Percentiles rank a stretch among this genome's conserved stretches.
Evolutionary conservation across 768 basidiomycete species (phyloP).

Genomic region (Dioszegia crocea): DNA sequence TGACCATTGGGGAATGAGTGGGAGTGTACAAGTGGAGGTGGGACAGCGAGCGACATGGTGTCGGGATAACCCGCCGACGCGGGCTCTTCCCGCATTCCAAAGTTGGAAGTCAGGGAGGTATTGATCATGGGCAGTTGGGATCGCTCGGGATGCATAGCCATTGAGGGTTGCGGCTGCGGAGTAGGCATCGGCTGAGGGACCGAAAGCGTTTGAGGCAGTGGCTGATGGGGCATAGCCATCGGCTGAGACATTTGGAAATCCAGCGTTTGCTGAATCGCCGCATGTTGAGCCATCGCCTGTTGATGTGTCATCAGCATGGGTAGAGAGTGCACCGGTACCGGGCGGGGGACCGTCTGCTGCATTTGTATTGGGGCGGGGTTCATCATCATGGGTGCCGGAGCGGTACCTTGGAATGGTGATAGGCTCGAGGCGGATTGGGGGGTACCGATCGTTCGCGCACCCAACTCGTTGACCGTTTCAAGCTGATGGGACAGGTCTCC

Average conservation of each 20-base stretch:
- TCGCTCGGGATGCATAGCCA: neutral
- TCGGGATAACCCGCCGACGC: constrained; percentile 7
- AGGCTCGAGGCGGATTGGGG: constrained; percentile 24
- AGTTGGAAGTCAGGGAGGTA: neutral
- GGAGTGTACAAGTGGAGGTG: constrained; percentile 46
- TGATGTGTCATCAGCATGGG: neutral
- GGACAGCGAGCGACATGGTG: constrained; percentile 13
- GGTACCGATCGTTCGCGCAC: constrained; percentile 30
- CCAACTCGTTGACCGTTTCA: constrained; percentile 38
- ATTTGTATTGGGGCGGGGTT: neutral
- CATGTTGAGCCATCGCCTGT: neutral
- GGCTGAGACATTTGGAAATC: neutral
- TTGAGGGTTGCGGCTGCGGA: no score
- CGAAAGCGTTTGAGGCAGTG: neutral
- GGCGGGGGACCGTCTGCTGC: neutral
- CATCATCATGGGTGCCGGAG: neutral
- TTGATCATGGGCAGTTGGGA: constrained; percentile 11
- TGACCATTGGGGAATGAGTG: constrained; percentile 50
- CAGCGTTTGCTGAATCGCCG: neutral
- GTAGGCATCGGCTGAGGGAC: neutral
- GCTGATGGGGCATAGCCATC: neutral
- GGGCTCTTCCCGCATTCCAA: neutral
- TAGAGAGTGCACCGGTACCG: neutral
- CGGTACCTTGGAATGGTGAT: constrained; percentile 23
- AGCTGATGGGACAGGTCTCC: constrained; percentile 44